Evolutionary conservation across 73 alveolate genomes (phyloP), one percentile per base, ranked within the genome.

Genomic region (Durusdinium trenchii): DNA sequence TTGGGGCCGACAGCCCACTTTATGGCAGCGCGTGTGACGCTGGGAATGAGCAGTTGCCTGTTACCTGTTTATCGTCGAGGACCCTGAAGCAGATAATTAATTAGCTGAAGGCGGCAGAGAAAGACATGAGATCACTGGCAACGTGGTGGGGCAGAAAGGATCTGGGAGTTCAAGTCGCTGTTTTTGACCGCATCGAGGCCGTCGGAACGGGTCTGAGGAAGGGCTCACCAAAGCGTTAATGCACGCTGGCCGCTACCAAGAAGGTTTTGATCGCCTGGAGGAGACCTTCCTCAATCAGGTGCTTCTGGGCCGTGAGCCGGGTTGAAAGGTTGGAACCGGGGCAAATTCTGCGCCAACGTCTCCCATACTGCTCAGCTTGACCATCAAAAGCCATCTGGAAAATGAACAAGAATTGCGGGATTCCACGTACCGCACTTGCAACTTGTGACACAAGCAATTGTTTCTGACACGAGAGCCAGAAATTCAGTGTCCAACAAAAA

Each of bases 221-320:
- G 91, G 91, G 16, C 52, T 51, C 57, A 85, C 79, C 81, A 85
- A 89, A 67, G 94, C 99, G 4, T 64, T 94, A 84, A 54, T 78
- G 67, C 99, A 94, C 38, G 99, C 99, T 12, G 76, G 76, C 26
- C 60, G 99, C 48, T 94, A 78, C 32, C 54, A 40, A 26, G 99
- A 76, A 54, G 99, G 91, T 50, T 94, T 94, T 43, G 99, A 94
- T 30, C 83, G 99, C 26, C 36, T 94, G 71, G 99, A 94, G 36
- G 98, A 91, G 75, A 91, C 98, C 89, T 91, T 91, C 89, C 98
- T 91, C n/a, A 91, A 91, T 30, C 98, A 91, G 67, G 98, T 89
- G 28, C 36, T n/a, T n/a, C n/a, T n/a, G n/a, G n/a, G n/a, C n/a
- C n/a, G n/a, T n/a, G n/a, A n/a, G n/a, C n/a, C n/a, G n/a, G n/a